phyloP scores from a whole-genome alignment of 495 filamentous ascomycete genomes.

The Corynascus novoguineensis region DNA sequence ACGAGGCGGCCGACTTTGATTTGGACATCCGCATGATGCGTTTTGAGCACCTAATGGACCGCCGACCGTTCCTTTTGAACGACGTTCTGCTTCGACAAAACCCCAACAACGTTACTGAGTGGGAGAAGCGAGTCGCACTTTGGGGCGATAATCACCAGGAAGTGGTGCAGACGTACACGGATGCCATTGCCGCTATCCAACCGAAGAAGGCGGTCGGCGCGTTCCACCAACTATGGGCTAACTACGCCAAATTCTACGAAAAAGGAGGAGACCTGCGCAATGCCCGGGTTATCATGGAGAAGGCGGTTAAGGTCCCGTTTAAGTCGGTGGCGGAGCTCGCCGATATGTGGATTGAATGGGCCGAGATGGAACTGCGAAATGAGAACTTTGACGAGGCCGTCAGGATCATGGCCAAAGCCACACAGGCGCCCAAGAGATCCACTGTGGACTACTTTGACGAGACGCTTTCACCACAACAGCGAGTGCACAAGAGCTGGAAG shows the following conservation, averaged over 20 bases:
- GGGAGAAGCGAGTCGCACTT: conserved; percentile 90
- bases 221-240: conserved; percentile 93
- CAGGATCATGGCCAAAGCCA: conserved; percentile 93
- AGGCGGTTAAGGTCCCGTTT: conserved; percentile 95
- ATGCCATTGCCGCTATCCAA: conserved; percentile 85
- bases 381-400: conserved; percentile 95
- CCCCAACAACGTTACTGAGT: conserved; percentile 92
- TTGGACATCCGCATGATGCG: conserved; percentile 96
- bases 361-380: conserved; percentile 91
- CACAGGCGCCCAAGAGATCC: conserved; percentile 88
- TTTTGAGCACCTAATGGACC: conserved; percentile 97
- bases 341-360: conserved; percentile 98
- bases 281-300: conserved; percentile 90
- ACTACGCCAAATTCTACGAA: conserved; percentile 98
- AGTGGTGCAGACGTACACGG: conserved; percentile 90
- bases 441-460: conserved; percentile 99
- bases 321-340: conserved; percentile 92
- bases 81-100: conserved; percentile 95
- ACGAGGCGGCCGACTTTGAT: conserved; percentile 89
- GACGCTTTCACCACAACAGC: conserved; percentile 84
- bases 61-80: conserved; percentile 92
- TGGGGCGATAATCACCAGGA: conserved; percentile 93
- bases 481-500: conserved; percentile 99
- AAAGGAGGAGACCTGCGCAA: conserved; percentile 76
- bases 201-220: conserved; percentile 93